phyloP scores from a whole-genome alignment of 78 protist genomes.

The Dictyostelium citrinum region DNA sequence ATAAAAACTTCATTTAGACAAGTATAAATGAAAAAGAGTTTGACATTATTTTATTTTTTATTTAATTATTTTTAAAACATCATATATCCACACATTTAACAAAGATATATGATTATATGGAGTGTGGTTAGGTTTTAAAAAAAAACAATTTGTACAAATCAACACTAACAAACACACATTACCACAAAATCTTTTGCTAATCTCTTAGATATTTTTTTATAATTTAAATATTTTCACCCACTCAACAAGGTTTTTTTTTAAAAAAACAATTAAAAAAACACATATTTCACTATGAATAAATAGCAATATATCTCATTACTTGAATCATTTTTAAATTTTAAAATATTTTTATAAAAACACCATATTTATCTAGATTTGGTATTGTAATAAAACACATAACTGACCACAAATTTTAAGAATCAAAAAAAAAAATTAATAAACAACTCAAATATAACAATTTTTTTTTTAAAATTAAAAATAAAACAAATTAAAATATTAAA shows the following conservation, averaged over 20 bases:
- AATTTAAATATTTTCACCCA: neutral
- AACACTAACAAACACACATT: neutral
- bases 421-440: neutral
- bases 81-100: neutral
- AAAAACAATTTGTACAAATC: neutral
- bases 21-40: neutral
- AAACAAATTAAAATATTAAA: neutral
- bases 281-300: neutral
- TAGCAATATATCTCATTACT: neutral
- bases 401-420: neutral
- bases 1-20: neutral
- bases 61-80: too few species aligned
- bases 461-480: neutral
- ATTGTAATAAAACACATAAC: neutral
- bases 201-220: neutral
- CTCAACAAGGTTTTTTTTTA: neutral
- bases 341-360: neutral
- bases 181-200: neutral
- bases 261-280: neutral
- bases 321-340: neutral
- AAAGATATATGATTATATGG: neutral
- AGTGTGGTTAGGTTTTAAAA: neutral
- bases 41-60: neutral
- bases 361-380: neutral
- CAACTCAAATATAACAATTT: neutral